These are phyloP conservation scores for Blastobotrys parvus DNA, from an alignment of 805 yeast species.

Conservation along the genomic window DNA sequence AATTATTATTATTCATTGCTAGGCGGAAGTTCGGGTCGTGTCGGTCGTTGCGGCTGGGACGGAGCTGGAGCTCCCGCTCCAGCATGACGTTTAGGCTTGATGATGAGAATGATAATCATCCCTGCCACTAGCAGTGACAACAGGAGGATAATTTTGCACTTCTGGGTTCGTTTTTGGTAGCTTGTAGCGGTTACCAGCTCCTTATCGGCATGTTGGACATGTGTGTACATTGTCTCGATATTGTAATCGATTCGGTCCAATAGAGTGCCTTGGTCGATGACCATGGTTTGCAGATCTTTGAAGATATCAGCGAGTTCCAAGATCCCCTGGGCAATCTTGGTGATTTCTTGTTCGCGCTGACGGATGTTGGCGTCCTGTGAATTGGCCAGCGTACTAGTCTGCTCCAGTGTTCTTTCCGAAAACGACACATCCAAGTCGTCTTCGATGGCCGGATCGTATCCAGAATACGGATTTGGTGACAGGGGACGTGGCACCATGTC, in stretches of 20 bases:
- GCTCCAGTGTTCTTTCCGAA: conserved; percentile 30
- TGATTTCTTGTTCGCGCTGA: conserved; percentile 83
- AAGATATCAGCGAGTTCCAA: conserved; percentile 88
- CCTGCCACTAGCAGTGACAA: conserved; percentile 64
- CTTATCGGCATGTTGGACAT: conserved; percentile 66
- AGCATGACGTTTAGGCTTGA: conserved; percentile 35
- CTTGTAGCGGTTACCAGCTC: conserved; percentile 68
- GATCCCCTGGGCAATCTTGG: conserved; percentile 87
- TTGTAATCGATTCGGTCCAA: conserved; percentile 92
- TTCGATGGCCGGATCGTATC: conserved; percentile 12
- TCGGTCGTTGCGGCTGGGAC: not conserved
- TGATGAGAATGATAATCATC: conserved; percentile 57
- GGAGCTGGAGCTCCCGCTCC: conserved; percentile 1
- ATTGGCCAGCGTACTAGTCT: conserved; percentile 22
- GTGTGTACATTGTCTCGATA: conserved; percentile 66
- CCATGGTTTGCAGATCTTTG: conserved; percentile 83
- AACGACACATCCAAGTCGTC: conserved; percentile 27
- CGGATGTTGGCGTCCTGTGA: conserved; percentile 39
- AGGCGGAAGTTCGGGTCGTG: not conserved
- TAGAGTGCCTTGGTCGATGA: conserved; percentile 92
- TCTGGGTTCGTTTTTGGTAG: conserved; percentile 83
- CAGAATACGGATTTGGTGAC: not conserved
- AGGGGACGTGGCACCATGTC: conserved; percentile 8
- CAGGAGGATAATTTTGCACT: conserved; percentile 78
- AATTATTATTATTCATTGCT: not conserved